These are phyloP conservation scores for Neoboletus brunneissimus DNA, from an alignment of 768 basidiomycete genomes.

Conservation along the genomic window DNA sequence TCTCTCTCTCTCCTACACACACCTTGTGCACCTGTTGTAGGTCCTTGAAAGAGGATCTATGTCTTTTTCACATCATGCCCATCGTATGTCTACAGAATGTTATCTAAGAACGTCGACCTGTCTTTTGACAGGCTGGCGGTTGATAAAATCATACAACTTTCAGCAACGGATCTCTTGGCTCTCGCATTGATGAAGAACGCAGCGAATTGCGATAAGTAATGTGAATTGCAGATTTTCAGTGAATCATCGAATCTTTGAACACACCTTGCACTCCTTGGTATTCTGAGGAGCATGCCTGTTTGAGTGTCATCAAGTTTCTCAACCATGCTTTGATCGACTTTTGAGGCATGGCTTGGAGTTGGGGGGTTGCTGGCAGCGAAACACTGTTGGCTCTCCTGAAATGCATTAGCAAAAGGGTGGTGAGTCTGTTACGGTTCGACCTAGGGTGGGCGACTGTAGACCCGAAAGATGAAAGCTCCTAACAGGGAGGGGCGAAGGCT, in stretches of 20 bases:
- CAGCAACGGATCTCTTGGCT: slow-evolving; percentile 66
- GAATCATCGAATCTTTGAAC: slow-evolving; percentile 84
- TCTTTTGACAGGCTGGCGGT: not conserved
- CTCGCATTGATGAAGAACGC: slow-evolving; percentile 79
- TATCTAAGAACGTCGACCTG: not conserved
- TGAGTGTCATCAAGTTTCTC: slow-evolving; percentile 68
- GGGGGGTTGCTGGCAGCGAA: slow-evolving; percentile 8
- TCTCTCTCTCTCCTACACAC: not conserved
- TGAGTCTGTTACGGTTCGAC: too few species aligned
- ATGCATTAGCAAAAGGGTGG: slow-evolving; percentile 9
- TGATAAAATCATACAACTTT: slow-evolving; percentile 37
- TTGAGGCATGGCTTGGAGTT: slow-evolving; percentile 11
- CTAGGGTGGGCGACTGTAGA: too few species aligned
- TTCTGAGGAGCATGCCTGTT: slow-evolving; percentile 74
- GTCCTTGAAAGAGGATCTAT: slow-evolving; percentile 1
- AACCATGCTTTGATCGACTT: slow-evolving; percentile 37
- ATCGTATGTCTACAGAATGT: slow-evolving; percentile 31
- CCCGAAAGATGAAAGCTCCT: too few species aligned
- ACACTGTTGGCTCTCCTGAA: slow-evolving; percentile 10
- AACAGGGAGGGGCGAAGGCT: too few species aligned
- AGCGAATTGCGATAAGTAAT: slow-evolving; percentile 80
- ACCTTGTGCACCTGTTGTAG: slow-evolving; percentile 12
- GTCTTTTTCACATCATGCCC: not conserved
- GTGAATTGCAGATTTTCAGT: slow-evolving; percentile 57
- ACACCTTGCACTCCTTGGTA: slow-evolving; percentile 76